These are phyloP conservation scores for Neofusicoccum parvum DNA, from an alignment of 2,329 filamentous ascomycete species.

Conservation along the genomic window DNA sequence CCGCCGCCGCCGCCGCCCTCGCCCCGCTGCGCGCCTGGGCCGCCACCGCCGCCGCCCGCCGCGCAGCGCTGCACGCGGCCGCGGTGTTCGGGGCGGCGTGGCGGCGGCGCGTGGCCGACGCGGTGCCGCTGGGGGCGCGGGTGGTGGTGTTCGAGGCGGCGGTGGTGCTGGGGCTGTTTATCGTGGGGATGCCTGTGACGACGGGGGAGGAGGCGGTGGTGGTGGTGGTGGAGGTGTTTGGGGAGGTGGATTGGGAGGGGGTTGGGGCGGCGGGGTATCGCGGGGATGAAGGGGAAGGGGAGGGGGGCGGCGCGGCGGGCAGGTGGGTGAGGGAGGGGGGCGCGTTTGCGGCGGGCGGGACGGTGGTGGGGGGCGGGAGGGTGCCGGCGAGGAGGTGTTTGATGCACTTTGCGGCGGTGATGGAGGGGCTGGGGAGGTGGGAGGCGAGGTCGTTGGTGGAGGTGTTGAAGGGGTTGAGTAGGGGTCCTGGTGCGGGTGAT, in stretches of 20 bases:
- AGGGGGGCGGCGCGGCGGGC: background rate
- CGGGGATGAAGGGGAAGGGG: background rate
- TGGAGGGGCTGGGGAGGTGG: slow-evolving; percentile 57
- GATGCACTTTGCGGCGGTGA: slow-evolving; percentile 54
- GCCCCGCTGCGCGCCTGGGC: too few relatives aligned
- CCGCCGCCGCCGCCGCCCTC: slow-evolving; percentile 46
- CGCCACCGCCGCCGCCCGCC: too few relatives aligned
- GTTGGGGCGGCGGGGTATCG: too few relatives aligned
- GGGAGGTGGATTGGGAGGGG: background rate
- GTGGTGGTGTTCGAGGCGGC: slow-evolving; percentile 55
- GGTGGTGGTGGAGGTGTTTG: slow-evolving; percentile 30
- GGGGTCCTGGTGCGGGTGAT: background rate
- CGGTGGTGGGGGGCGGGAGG: slow-evolving; percentile 54
- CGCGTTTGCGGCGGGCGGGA: slow-evolving; percentile 51
- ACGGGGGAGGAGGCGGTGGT: slow-evolving; percentile 23
- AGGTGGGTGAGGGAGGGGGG: slow-evolving; percentile 27
- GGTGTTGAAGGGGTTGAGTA: slow-evolving; percentile 57
- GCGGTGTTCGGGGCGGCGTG: slow-evolving; percentile 55
- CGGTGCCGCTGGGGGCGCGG: slow-evolving; percentile 54
- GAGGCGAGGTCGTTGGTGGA: slow-evolving; percentile 54
- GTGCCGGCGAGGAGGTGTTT: slow-evolving; percentile 54
- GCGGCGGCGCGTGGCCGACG: slow-evolving; percentile 55
- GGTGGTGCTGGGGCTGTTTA: slow-evolving; percentile 54
- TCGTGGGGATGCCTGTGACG: slow-evolving; percentile 47
- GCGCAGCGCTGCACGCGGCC: too few relatives aligned